Percentiles rank a stretch among this genome's conserved stretches.
Conservation (phyloP, 768 basidiomycete species). For the Boletus pseudopeckii region DNA sequence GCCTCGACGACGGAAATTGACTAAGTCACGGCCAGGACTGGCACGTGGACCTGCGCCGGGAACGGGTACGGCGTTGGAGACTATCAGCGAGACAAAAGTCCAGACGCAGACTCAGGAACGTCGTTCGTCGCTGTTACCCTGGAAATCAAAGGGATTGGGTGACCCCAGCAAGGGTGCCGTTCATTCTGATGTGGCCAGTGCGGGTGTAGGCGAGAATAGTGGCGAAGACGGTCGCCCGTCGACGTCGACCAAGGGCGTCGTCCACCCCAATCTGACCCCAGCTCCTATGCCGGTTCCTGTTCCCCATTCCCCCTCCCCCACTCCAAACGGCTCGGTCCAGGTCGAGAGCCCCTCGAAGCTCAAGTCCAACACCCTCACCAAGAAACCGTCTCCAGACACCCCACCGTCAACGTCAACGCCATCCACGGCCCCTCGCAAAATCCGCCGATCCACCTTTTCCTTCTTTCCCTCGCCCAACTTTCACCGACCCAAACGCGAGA, state of each 20-base stretch:
- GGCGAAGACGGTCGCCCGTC: not conserved
- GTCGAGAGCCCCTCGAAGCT: not conserved
- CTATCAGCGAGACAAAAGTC: not conserved
- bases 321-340: not conserved
- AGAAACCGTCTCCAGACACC: not conserved
- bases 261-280: not conserved
- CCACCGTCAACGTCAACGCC: not conserved
- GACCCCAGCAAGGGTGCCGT: not conserved
- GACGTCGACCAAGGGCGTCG: not conserved
- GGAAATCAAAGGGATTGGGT: conserved; percentile 16
- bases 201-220: not conserved
- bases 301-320: too few species aligned
- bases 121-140: conserved; percentile 19
- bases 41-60: not conserved
- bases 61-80: not conserved
- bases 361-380: not conserved
- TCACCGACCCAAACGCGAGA: conserved; percentile 18
- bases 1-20: conserved; percentile 20
- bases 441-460: conserved; percentile 25
- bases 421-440: conserved; percentile 4
- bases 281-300: not conserved
- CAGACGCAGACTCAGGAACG: conserved; percentile 6
- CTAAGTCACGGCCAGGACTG: conserved; percentile 15
- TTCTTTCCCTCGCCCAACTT: conserved; percentile 23
- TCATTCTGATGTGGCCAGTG: not conserved